Percentiles rank a stretch among this genome's conserved stretches.
phyloP scores from a whole-genome alignment of 2,329 filamentous ascomycete genomes.

The Fusarium odoratissimum region DNA sequence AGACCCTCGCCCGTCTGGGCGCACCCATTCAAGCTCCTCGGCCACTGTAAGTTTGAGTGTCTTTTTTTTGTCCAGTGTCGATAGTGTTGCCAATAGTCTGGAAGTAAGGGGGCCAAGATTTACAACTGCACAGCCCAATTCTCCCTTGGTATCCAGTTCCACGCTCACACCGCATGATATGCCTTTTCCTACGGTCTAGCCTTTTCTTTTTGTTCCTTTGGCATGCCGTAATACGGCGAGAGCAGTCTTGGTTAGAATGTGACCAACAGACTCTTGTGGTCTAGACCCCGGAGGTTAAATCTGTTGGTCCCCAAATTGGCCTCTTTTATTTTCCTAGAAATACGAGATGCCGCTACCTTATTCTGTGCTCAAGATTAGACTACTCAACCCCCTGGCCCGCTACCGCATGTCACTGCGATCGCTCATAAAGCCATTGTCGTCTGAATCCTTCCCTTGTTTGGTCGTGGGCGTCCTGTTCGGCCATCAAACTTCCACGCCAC shows the following conservation, averaged over 20 bases:
- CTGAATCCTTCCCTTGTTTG: background rate
- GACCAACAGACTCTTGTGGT: background rate
- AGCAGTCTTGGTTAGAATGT: constrained; percentile 1
- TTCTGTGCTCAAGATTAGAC: background rate
- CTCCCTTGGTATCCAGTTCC: background rate
- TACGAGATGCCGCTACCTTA: constrained; percentile 10
- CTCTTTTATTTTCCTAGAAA: constrained; percentile 13
- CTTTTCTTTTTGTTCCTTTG: background rate
- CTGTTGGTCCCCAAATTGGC: constrained; percentile 14
- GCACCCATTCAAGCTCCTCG: constrained; percentile 16
- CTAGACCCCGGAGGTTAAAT: constrained; percentile 12
- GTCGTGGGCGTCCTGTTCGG: background rate
- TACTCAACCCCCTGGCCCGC: background rate
- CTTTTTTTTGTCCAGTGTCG: background rate
- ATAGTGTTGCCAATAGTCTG: constrained; percentile 16
- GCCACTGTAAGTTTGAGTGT: constrained; percentile 7
- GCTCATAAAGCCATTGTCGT: constrained; percentile 3
- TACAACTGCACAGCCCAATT: background rate
- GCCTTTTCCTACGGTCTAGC: background rate
- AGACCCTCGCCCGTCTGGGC: constrained; percentile 5
- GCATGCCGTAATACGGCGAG: background rate
- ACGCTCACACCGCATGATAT: background rate
- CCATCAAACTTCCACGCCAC: constrained; percentile 1
- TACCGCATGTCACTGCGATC: background rate
- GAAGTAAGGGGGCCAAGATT: background rate